A percentile compares a stretch with the other conserved stretches of the same genome.
phyloP scores from a whole-genome alignment of 1,139 yeast genomes.

The Hyphopichia khmerensis region DNA sequence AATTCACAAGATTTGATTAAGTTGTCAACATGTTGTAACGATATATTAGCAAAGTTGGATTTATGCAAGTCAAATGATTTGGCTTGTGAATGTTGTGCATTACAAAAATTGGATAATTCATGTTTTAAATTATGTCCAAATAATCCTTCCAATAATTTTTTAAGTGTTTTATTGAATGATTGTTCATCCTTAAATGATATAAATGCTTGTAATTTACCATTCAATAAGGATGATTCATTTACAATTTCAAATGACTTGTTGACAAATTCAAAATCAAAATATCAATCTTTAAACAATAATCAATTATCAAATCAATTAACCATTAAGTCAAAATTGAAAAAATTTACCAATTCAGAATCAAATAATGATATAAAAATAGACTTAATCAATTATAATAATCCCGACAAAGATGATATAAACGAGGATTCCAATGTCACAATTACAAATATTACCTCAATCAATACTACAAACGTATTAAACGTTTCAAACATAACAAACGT shows the following conservation, averaged over 20 bases:
- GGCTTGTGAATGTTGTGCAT: constrained; percentile 57
- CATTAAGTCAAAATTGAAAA: not conserved
- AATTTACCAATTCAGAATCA: not conserved
- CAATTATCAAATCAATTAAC: not conserved
- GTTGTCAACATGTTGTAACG: constrained; percentile 45
- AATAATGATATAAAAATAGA: not conserved
- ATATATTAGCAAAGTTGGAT: constrained; percentile 42
- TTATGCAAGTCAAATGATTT: constrained; percentile 52
- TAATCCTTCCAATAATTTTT: constrained; percentile 46
- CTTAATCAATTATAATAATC: not conserved
- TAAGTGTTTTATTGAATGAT: constrained; percentile 44
- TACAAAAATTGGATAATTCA: constrained; percentile 43
- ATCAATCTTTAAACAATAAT: no score
- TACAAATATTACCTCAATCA: not conserved
- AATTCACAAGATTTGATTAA: constrained; percentile 43
- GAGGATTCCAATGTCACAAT: not conserved
- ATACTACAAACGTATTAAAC: not conserved
- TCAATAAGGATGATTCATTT: constrained; percentile 34
- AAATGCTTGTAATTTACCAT: constrained; percentile 51
- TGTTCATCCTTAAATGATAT: constrained; percentile 47
- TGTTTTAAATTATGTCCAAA: constrained; percentile 52
- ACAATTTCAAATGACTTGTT: not conserved
- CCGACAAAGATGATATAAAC: no score
- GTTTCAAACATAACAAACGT: not conserved
- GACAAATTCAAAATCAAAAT: constrained; percentile 2